Evolutionary conservation across 1,284 basidiomycete genomes (phyloP), one percentile per base, ranked within the genome.

Genomic region (Rhodotorula sp.): DNA sequence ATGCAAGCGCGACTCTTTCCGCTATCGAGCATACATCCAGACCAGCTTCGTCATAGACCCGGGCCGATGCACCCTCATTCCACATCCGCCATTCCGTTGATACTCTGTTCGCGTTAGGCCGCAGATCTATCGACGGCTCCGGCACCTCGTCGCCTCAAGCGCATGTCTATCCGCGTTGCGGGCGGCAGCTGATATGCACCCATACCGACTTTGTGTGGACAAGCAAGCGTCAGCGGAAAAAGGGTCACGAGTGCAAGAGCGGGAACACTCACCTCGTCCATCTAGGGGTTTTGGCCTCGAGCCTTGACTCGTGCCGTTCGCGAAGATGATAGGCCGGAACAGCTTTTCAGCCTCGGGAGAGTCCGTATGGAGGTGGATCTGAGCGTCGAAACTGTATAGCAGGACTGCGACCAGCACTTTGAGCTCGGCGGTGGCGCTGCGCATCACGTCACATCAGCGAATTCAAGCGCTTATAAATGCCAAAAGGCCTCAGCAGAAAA

Each of bases 381-480:
- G 54, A 21, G 74, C 57, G 12, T 67, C 64, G 64, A 75, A 72
- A 0, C 45, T 28, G 28, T 70, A 60, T 19, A 77, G 52, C 12
- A 73, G 21, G 19, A 61, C 54, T 10, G 67, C 62, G 10, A 64
- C 38, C 56, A 77, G 64, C 5, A 67, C 47, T 38, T 74, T 76
- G 18, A 76, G 61, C 55, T 77, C 76, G 34, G 70, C 55, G 15
- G 67, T 60, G 4, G 76, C 76, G 26, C 75, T 77, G 67, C 50
- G 43, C 19, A 19, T 31, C n/a, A 1, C 2, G 3, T 28, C 3
- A 28, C 28, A 28, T 28, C 28, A 28, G 28, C 28, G 28, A 28
- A 28, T 28, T 28, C 3, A 3, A 28, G 28, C 28, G 28, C 23
- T 52, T 48, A 3, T 10, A 52, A 14, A 10, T 21, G 19, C 18